phyloP scores from a whole-genome alignment of 2,329 filamentous ascomycete genomes.

The Allantophomopsis cytisporea region DNA sequence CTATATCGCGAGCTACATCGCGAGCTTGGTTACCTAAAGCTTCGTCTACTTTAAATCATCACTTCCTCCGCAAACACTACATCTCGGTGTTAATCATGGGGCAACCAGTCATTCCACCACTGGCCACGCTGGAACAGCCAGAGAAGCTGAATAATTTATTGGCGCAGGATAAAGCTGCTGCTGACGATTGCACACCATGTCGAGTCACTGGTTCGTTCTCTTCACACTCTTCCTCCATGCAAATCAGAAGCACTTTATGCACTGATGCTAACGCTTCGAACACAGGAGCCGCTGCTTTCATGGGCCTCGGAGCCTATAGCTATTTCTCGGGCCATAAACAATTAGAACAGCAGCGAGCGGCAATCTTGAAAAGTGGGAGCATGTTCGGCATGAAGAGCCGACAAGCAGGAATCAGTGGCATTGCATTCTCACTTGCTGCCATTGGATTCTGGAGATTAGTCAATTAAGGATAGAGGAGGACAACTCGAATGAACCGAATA shows the following conservation, averaged over 20 bases:
- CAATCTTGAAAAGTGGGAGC: slow-evolving; percentile 55
- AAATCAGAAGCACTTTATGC: neutral
- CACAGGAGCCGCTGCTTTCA: slow-evolving; percentile 59
- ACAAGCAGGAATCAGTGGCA: slow-evolving; percentile 49
- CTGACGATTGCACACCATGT: slow-evolving; percentile 25
- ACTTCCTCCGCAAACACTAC: too few species aligned
- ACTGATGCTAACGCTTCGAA: too few species aligned
- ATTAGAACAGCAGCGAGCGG: slow-evolving; percentile 49
- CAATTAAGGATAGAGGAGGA: slow-evolving; percentile 9
- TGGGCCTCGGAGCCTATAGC: slow-evolving; percentile 64
- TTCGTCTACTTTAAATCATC: too few species aligned
- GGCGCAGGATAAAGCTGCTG: slow-evolving; percentile 8
- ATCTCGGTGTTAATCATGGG: too few species aligned
- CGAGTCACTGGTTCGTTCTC: slow-evolving; percentile 15
- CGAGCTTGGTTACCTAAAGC: too few species aligned
- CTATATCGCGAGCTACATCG: neutral
- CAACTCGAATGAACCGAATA: too few species aligned
- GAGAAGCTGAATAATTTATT: slow-evolving; percentile 13
- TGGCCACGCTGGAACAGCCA: slow-evolving; percentile 7
- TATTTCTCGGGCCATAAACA: slow-evolving; percentile 64
- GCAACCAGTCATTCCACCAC: too few species aligned
- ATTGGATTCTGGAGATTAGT: slow-evolving; percentile 47
- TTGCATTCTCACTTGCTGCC: slow-evolving; percentile 54
- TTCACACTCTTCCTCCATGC: neutral
- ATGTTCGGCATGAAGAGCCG: slow-evolving; percentile 62